A percentile compares a stretch with the other conserved stretches of the same genome.
Conservation (phyloP, 768 basidiomycete species). For the Pulveroboletus frians region DNA sequence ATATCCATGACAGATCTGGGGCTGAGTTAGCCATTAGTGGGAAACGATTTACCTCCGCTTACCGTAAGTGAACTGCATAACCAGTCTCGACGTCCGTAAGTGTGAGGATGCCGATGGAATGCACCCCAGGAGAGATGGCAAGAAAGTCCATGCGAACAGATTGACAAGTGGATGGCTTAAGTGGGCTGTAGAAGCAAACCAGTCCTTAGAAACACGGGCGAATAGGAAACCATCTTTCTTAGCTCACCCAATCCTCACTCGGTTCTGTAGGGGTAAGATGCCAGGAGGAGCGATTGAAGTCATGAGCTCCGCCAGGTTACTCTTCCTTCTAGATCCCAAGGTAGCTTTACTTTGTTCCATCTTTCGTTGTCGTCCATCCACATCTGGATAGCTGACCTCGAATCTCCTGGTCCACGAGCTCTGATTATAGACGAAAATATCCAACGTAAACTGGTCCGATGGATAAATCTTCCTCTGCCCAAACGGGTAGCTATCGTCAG, state of each 20-base stretch:
- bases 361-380: slow-evolving; percentile 39
- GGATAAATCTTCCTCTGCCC: slow-evolving; percentile 56
- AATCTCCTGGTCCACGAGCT: slow-evolving; percentile 70
- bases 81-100: slow-evolving; percentile 74
- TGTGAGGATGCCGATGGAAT: slow-evolving; percentile 65
- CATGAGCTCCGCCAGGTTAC: slow-evolving; percentile 24
- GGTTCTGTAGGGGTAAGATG: slow-evolving; percentile 70
- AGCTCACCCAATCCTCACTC: slow-evolving; percentile 74
- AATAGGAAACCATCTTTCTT: background rate
- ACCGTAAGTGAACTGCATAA: slow-evolving; percentile 71
- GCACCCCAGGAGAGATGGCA: slow-evolving; percentile 74
- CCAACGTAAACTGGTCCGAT: slow-evolving; percentile 70
- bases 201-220: background rate
- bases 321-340: slow-evolving; percentile 18
- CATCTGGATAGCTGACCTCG: slow-evolving; percentile 66
- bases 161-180: slow-evolving; percentile 78
- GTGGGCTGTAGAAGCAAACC: slow-evolving; percentile 45
- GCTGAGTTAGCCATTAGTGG: background rate
- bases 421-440: slow-evolving; percentile 86
- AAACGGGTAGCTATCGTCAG: slow-evolving; percentile 6
- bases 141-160: slow-evolving; percentile 84
- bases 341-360: slow-evolving; percentile 25
- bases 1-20: slow-evolving; percentile 69
- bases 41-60: slow-evolving; percentile 10
- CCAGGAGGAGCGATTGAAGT: slow-evolving; percentile 43